Evolutionary conservation across 345 rosid genomes (phyloP).

Genomic region (Heritiera littoralis): DNA sequence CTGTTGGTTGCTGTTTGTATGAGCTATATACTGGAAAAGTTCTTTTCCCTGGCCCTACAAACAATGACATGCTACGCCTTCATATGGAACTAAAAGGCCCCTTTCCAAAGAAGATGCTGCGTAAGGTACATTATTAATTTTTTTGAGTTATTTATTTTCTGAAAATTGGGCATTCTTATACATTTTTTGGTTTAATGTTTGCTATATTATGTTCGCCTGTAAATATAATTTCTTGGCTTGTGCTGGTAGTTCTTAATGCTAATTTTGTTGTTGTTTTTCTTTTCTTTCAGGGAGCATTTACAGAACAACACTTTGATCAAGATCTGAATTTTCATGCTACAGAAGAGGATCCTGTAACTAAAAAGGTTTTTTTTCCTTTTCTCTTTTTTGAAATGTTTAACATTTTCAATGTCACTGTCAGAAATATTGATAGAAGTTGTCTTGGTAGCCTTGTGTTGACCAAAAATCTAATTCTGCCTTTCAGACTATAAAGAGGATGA

Average conservation of each 20-base stretch:
- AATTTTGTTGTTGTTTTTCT: background rate
- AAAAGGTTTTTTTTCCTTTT: constrained; percentile 53
- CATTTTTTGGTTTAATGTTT: background rate
- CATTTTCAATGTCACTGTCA: background rate
- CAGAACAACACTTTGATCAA: constrained; percentile 86
- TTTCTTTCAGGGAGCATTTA: constrained; percentile 78
- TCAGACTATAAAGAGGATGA: constrained; percentile 82
- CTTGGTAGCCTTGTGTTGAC: constrained; percentile 12
- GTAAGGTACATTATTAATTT: constrained; percentile 53
- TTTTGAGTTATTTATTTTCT: background rate
- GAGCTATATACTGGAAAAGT: constrained; percentile 97
- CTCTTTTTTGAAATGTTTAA: background rate
- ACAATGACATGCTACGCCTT: constrained; percentile 98
- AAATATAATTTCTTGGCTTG: background rate
- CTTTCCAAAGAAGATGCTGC: constrained; percentile 97
- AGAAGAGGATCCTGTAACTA: constrained; percentile 90
- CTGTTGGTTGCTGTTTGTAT: constrained; percentile 97
- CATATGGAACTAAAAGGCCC: constrained; percentile 98
- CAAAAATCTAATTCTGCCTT: constrained; percentile 23
- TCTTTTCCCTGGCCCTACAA: constrained; percentile 91
- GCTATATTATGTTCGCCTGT: background rate
- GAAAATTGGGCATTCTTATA: background rate
- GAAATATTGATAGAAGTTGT: background rate
- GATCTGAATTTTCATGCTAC: constrained; percentile 84
- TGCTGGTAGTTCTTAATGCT: background rate